A percentile compares a stretch with the other conserved stretches of the same genome.
Conservation (phyloP, 257 asterid genomes). For the Nicotiana knightiana region DNA sequence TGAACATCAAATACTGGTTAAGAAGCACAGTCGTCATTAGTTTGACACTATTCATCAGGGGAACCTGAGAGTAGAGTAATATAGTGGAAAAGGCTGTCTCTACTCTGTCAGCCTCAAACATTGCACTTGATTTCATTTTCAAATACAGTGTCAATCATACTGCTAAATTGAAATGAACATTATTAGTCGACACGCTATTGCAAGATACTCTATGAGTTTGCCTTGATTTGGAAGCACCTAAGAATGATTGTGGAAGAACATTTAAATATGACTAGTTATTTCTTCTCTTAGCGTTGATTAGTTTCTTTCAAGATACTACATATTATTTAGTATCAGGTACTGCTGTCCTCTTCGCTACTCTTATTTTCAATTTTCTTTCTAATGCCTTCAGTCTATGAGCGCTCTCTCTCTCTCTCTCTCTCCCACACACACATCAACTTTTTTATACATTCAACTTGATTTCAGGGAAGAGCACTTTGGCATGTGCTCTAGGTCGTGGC, state of each 20-base stretch:
- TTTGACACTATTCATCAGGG: background rate
- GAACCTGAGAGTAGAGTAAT: background rate
- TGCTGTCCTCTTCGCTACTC: background rate
- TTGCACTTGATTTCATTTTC: background rate
- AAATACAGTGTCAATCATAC: background rate
- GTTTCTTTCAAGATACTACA: background rate
- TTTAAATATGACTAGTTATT: background rate
- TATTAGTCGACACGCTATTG: background rate
- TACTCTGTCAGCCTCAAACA: background rate
- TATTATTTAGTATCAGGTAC: background rate
- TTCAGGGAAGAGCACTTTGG: conserved; percentile 94
- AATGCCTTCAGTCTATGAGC: background rate
- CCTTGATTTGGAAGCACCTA: background rate
- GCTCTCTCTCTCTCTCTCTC: background rate
- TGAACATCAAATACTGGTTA: background rate
- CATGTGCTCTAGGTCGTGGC: conserved; percentile 78
- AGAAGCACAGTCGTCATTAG: background rate
- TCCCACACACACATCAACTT: background rate
- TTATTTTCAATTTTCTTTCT: background rate
- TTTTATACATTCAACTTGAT: conserved; percentile 15
- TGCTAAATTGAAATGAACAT: background rate
- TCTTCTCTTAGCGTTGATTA: background rate
- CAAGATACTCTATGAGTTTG: background rate
- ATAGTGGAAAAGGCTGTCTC: background rate
- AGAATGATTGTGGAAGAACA: background rate